Evolutionary conservation across 176 grass and related monocot genomes (phyloP), one percentile per base, ranked within the genome.

Genomic region (Poa annua): DNA sequence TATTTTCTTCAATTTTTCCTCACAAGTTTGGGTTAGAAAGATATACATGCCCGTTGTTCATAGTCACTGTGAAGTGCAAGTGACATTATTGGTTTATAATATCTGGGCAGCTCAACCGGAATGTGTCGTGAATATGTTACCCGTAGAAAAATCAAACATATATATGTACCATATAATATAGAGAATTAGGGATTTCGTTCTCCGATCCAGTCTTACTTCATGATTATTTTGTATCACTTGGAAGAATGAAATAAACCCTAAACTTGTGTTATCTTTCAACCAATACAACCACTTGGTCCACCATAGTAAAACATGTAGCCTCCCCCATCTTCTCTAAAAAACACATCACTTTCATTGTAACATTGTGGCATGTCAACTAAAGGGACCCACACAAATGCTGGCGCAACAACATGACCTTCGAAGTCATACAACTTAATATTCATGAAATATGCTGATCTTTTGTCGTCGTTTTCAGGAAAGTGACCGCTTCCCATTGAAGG

Each of bases 271-370:
- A 16, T 6, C 15, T 64, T 7, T 64, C 61, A 64, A 33, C 26
- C 13, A 64, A 33, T 16, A 33, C 61, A 64, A 33, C 61, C 61
- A 33, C 61, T 64, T 64, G 61, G 61, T 33, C 61, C 61, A 16
- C 61, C 61, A 64, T 64, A 64, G 32, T 64, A 64, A 33, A 64
- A 64, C 61, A 64, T 64, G 61, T 33, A 64, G 13, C 61, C 61
- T 64, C 15, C 26, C 26, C 26, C 33, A 50, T 64, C 26, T 33
- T 64, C 26, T 33, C 61, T 64, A 64, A 33, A 16, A 15, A 64
- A 64, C 26, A 64, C 61, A 33, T 64, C 61, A 16, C 26, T 64
- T 16, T 64, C 6, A 7, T 64, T 64, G 14, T 64, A 64, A 29
- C 61, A 64, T 17, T 33, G 26, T 32, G 61, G 61, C 6, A 13